Conservation (phyloP, 345 rosid genomes). For the Euphorbia tirucalli region DNA sequence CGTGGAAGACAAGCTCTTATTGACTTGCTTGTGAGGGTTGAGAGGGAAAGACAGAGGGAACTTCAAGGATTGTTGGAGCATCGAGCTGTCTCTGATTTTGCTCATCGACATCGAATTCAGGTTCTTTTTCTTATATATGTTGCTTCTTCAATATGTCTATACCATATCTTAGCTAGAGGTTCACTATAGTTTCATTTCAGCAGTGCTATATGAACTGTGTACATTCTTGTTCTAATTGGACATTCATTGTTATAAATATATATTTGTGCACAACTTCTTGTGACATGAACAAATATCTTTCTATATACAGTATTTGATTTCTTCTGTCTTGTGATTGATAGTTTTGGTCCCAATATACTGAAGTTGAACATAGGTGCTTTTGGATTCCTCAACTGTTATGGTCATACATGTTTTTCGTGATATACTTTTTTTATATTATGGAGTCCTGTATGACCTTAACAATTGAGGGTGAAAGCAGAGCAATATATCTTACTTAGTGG, state of each 20-base stretch:
- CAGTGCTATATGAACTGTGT: neutral
- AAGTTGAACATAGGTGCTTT: neutral
- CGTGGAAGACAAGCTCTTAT: constrained; percentile 91
- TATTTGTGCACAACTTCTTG: neutral
- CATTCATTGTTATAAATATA: constrained; percentile 2
- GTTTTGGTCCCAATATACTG: neutral
- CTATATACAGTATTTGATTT: neutral
- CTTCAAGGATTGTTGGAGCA: constrained; percentile 90
- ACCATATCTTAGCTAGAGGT: constrained; percentile 1
- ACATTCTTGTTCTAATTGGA: constrained; percentile 2
- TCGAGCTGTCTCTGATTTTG: constrained; percentile 96
- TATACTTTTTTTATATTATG: neutral
- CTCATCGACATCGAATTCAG: constrained; percentile 99
- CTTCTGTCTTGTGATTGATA: neutral
- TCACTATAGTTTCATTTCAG: neutral
- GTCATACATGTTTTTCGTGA: neutral
- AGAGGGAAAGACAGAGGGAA: constrained; percentile 87
- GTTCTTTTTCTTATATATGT: constrained; percentile 37
- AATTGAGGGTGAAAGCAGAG: neutral
- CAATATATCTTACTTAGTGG: neutral
- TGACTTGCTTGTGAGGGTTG: constrained; percentile 84
- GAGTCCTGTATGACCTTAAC: neutral
- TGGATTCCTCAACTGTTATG: neutral
- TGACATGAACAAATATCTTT: neutral
- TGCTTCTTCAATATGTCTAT: neutral